Base-by-base conservation (phyloP, 1,284 basidiomycete species). In the Trichosporon sp. region DNA sequence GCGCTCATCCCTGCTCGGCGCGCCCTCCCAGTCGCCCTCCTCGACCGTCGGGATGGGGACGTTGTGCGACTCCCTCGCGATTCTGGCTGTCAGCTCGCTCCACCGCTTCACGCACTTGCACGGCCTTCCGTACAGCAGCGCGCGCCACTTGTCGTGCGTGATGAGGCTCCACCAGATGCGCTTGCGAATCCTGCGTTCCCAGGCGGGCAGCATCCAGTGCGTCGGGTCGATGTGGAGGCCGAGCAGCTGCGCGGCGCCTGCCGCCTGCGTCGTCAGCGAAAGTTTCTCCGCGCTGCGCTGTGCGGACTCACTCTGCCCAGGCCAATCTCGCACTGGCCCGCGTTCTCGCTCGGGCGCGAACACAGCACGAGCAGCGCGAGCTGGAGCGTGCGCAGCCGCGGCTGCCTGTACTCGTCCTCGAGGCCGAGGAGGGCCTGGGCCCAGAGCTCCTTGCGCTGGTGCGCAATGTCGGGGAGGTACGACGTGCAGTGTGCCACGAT, bases 181-280 rank as follows among this genome's bases (percentile, higher is more conserved):
- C 44, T 74, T 80, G 15, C 82, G 73, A 2, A 81, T 51, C 15
- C 68, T 73, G 2, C 74, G 66, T 68, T 83, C 82, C 82, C 82
- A 83, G 18, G 62, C 38, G 0, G 82, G 82, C 25, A 83, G 65
- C 4, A 71, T 71, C 82, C 82, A 83, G 2, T 76, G 70, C 0
- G 77, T 73, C 3, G 76, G 76, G 35, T 83, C 80, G 2, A 79
- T 72, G 66, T 82, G 81, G 21, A 82, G 74, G 9, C 81, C 81
- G 1, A 82, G 73, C 3, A 82, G 70, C 27, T 80, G 78, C 1
- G 78, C 81, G 3, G 78, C 76, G 1, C 81, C 80, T 9, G 77
- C 74, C 1, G 78, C 76, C 75, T 77, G 58, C 0, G 12, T 1
- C 8, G 21, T 21, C 11, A 58, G 25, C 25, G 15, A 34, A 34